Conservation (phyloP, 2,329 filamentous ascomycete genomes). For the Scytalidium lignicola region DNA sequence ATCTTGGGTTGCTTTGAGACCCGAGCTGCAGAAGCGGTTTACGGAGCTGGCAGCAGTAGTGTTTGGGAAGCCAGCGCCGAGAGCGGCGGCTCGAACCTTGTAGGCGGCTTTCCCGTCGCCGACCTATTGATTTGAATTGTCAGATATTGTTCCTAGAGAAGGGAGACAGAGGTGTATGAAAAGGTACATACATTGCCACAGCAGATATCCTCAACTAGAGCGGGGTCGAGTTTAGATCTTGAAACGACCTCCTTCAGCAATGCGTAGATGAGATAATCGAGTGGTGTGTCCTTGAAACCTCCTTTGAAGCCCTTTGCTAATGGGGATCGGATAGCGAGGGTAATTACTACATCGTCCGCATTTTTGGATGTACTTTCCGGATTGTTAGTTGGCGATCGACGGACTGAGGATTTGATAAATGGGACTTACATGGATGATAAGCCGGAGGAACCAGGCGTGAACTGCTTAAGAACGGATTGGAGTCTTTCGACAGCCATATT, state of each 20-base stretch:
- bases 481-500: conserved; percentile 81
- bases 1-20: conserved; percentile 90
- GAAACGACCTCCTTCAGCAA: conserved; percentile 71
- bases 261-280: conserved; percentile 82
- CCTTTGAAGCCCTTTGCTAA: conserved; percentile 86
- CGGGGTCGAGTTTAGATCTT: conserved; percentile 72
- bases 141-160: neutral
- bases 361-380: conserved; percentile 75
- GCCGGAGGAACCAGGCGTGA: conserved; percentile 67
- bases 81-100: conserved; percentile 80
- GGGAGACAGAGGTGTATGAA: neutral
- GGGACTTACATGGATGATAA: conserved; percentile 70
- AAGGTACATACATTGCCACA: conserved; percentile 71
- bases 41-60: conserved; percentile 75
- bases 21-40: conserved; percentile 95
- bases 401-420: neutral
- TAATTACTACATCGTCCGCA: conserved; percentile 94
- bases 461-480: conserved; percentile 80
- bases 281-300: conserved; percentile 86
- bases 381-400: conserved; percentile 19
- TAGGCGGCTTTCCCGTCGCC: conserved; percentile 82
- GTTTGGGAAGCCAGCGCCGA: conserved; percentile 91
- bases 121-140: conserved; percentile 46
- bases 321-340: conserved; percentile 82
- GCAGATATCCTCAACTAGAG: conserved; percentile 82